Base-by-base conservation (phyloP, 495 filamentous ascomycete species). In the Sordaria brevicollis region DNA sequence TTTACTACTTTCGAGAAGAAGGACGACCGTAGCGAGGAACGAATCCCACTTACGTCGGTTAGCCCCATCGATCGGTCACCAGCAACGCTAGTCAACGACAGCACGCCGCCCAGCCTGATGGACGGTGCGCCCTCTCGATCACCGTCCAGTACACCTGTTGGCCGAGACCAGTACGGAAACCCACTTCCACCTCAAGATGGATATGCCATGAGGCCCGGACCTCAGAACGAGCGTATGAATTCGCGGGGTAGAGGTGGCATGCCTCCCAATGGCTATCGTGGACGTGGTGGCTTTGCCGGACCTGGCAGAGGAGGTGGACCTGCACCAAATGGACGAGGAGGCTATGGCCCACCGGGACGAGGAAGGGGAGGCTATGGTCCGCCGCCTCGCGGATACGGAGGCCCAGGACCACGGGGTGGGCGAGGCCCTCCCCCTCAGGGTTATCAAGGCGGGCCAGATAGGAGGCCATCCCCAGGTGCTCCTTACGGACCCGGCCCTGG, bases 1-100 rank as follows among this genome's bases (percentile, higher is more conserved):
- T 97, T 96, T 79, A 90, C 93, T 9, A 86, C 92, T 0, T 97
- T 90, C 75, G 93, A 94, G 68, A 90, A 89, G 69, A 83, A 81
- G 67, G 83, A 86, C 36, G 85, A 86, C 11, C 85, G 80, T 38
- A 81, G 81, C 43, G 95, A 97, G 65, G 95, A 97, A 76, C 85
- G 88, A 35, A 89, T 91, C n/a, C 93, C 93, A 0, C 79, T 98
- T 33, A 97, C 94, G 37, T 83, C 88, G 0, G 81, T 85, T 69
- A 89, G 87, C 67, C 81, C 83, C 8, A 80, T 84, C n/a, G 79
- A 83, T n/a, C 78, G 80, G 33, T 85, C 84, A 1, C 81, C 80
- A 7, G 80, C 77, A 36, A 77, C 78, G 36, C 69, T 71, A 1
- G 73, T 76, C 13, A 76, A 76, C 19, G 80, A 81, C 68, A 71